phyloP scores from a whole-genome alignment of 345 rosid genomes.

The Dipteronia sinensis region DNA sequence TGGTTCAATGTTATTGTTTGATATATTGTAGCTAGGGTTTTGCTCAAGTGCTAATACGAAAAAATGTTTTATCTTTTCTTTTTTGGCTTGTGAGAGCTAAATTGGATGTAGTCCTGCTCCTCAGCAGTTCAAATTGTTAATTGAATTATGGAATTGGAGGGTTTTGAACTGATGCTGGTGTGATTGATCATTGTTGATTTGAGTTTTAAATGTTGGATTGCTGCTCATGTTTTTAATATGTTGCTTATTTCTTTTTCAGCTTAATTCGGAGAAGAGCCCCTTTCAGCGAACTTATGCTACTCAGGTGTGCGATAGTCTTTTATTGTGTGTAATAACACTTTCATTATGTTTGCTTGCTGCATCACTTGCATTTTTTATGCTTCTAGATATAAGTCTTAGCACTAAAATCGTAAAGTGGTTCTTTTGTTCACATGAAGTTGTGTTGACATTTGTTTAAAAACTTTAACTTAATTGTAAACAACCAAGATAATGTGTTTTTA shows the following conservation, averaged over 20 bases:
- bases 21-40: constrained; percentile 19
- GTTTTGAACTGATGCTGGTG: background rate
- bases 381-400: background rate
- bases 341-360: background rate
- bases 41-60: background rate
- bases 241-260: constrained; percentile 51
- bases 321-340: background rate
- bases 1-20: background rate
- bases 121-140: background rate
- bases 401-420: background rate
- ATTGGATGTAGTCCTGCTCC: background rate
- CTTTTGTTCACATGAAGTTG: background rate
- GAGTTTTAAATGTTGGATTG: constrained; percentile 12
- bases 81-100: background rate
- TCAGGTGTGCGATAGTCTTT: constrained; percentile 49
- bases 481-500: too few relatives aligned
- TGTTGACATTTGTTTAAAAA: background rate
- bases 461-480: background rate
- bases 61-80: background rate
- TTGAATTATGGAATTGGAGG: background rate
- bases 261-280: constrained; percentile 88
- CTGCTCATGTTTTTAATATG: constrained; percentile 7
- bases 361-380: too few relatives aligned
- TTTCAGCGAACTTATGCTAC: constrained; percentile 96
- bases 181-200: constrained; percentile 15